phyloP scores from a whole-genome alignment of 1,139 yeast species.

The Taphrina betulina region DNA sequence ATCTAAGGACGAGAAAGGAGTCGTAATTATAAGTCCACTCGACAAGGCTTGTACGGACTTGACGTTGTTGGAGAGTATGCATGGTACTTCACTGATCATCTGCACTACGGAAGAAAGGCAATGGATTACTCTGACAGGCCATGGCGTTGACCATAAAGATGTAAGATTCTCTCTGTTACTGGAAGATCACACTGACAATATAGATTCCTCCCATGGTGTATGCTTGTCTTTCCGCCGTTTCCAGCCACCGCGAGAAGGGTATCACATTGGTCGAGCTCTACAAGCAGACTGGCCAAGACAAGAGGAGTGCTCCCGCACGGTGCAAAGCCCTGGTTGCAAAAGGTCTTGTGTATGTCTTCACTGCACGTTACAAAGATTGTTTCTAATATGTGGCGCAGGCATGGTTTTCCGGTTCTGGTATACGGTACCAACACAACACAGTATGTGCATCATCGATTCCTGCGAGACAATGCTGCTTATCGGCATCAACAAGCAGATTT shows the following conservation, averaged over 20 bases:
- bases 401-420: slow-evolving; percentile 16
- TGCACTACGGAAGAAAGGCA: slow-evolving; percentile 14
- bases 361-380: background rate
- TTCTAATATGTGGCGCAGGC: background rate
- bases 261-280: slow-evolving; percentile 7
- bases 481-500: background rate
- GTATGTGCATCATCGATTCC: slow-evolving; percentile 23
- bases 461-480: slow-evolving; percentile 4
- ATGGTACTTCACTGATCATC: too few relatives aligned
- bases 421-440: slow-evolving; percentile 7
- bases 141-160: slow-evolving; percentile 11
- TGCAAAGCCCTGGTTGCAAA: slow-evolving; percentile 2
- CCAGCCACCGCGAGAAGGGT: slow-evolving; percentile 8
- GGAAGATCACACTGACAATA: background rate
- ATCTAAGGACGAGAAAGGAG: background rate
- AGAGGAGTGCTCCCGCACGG: slow-evolving; percentile 29
- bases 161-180: background rate
- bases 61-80: too few relatives aligned
- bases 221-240: slow-evolving; percentile 13
- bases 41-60: too few relatives aligned
- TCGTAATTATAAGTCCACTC: background rate
- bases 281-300: slow-evolving; percentile 19
- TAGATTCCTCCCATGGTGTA: slow-evolving; percentile 15
- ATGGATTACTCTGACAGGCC: slow-evolving; percentile 25
- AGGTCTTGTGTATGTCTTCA: slow-evolving; percentile 18